phyloP scores from a whole-genome alignment of 2,329 filamentous ascomycete species.

The Xylogone sp. region DNA sequence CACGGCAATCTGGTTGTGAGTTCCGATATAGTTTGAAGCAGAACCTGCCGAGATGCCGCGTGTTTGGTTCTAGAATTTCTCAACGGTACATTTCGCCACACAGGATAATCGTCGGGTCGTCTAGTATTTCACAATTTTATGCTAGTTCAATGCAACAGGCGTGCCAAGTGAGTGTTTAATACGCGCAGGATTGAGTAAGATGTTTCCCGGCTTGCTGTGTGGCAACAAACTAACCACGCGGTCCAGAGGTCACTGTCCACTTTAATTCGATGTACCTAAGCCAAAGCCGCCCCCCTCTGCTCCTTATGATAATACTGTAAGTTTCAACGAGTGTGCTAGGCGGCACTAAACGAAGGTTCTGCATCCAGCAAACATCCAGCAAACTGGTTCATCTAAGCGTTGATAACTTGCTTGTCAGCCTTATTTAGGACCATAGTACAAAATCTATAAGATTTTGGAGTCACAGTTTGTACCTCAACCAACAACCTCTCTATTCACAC shows the following conservation, averaged over 20 bases:
- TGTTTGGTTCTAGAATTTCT: no score
- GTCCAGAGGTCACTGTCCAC: no score
- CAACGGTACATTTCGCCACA: no score
- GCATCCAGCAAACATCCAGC: no score
- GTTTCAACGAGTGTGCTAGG: not conserved
- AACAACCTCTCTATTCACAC: no score
- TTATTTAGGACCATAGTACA: not conserved
- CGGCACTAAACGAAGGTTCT: not conserved
- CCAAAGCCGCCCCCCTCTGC: not conserved
- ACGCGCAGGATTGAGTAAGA: not conserved
- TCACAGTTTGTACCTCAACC: not conserved
- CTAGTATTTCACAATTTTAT: no score
- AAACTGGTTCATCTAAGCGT: not conserved
- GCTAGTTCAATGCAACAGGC: not conserved
- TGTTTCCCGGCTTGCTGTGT: not conserved
- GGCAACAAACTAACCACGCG: not conserved
- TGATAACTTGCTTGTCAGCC: not conserved
- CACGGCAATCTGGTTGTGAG: no score
- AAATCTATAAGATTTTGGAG: no score
- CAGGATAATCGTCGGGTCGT: no score
- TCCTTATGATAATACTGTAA: not conserved
- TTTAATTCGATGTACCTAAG: not conserved
- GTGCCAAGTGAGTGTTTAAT: not conserved
- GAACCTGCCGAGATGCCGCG: no score
- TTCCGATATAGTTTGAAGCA: no score